These are phyloP conservation scores for Ceratobasidium sp. DNA, from an alignment of 1,284 basidiomycete genomes.

Conservation along the genomic window DNA sequence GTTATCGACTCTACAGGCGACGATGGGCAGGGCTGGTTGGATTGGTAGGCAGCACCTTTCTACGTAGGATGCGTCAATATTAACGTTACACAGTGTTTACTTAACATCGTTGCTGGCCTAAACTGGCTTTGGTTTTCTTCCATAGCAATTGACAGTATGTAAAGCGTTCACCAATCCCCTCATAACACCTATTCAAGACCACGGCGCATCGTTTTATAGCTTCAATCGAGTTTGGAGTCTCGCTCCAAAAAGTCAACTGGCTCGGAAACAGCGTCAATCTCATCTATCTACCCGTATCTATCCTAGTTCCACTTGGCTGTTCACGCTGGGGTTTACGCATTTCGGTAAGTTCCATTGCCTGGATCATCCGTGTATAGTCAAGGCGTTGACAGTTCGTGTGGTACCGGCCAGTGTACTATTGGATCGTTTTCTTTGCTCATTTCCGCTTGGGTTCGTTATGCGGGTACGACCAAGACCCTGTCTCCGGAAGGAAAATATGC, in stretches of 20 bases:
- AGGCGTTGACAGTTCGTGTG: background rate
- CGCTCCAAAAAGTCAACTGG: slow-evolving; percentile 78
- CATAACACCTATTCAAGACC: background rate
- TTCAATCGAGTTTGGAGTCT: slow-evolving; percentile 70
- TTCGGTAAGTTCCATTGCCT: slow-evolving; percentile 70
- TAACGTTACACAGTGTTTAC: slow-evolving; percentile 63
- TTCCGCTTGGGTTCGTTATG: slow-evolving; percentile 80
- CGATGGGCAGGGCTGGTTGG: slow-evolving; percentile 75
- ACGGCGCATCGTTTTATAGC: slow-evolving; percentile 58
- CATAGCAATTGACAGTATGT: slow-evolving; percentile 73
- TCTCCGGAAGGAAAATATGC: slow-evolving; percentile 66
- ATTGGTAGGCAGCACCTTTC: slow-evolving; percentile 61
- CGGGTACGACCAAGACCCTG: slow-evolving; percentile 71
- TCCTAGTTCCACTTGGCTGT: slow-evolving; percentile 69
- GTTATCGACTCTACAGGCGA: slow-evolving; percentile 73
- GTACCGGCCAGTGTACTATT: slow-evolving; percentile 63
- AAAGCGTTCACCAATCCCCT: background rate
- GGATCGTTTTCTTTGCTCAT: slow-evolving; percentile 68
- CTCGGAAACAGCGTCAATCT: slow-evolving; percentile 75
- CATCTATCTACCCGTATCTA: slow-evolving; percentile 71
- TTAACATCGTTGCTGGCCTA: slow-evolving; percentile 75
- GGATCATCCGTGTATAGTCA: too few relatives aligned
- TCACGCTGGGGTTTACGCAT: slow-evolving; percentile 70
- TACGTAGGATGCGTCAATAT: background rate
- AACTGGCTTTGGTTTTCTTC: slow-evolving; percentile 82